Percentiles rank a stretch among this genome's conserved stretches.
These are phyloP conservation scores for Cladosporium sp. DNA, from an alignment of 2,329 filamentous ascomycete species.

Conservation along the genomic window DNA sequence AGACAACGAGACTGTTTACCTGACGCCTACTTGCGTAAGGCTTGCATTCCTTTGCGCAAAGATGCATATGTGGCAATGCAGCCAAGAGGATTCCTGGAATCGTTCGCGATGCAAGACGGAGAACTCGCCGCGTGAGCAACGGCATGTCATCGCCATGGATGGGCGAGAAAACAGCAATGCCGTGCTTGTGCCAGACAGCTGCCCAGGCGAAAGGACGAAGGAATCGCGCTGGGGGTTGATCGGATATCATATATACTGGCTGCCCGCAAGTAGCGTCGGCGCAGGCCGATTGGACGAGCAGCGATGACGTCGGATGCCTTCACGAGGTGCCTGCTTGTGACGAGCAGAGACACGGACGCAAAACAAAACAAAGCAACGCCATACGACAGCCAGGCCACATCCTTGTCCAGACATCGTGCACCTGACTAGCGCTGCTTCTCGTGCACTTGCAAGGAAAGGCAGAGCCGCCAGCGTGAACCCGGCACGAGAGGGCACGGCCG, in stretches of 20 bases:
- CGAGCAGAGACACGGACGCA: too few species aligned
- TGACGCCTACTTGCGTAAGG: not conserved
- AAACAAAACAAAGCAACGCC: too few species aligned
- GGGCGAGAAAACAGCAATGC: too few species aligned
- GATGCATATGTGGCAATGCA: not conserved
- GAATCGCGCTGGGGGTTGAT: too few species aligned
- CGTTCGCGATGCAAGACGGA: too few species aligned
- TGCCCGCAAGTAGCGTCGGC: not conserved
- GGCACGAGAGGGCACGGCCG: slow-evolving; percentile 1
- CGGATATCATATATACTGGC: not conserved
- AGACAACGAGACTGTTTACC: slow-evolving; percentile 9
- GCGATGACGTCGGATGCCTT: not conserved
- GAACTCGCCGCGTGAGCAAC: too few species aligned
- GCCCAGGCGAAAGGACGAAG: too few species aligned
- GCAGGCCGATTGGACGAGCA: not conserved
- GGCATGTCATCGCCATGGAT: not conserved
- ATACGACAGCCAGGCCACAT: too few species aligned
- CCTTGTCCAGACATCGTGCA: not conserved
- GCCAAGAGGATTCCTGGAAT: too few species aligned
- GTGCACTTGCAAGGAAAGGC: not conserved
- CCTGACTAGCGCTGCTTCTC: not conserved
- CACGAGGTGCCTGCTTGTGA: too few species aligned
- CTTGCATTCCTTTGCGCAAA: not conserved
- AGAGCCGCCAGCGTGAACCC: not conserved
- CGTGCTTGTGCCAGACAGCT: too few species aligned